phyloP scores from a whole-genome alignment of 139 green algal species.

The Micromonas commoda region DNA sequence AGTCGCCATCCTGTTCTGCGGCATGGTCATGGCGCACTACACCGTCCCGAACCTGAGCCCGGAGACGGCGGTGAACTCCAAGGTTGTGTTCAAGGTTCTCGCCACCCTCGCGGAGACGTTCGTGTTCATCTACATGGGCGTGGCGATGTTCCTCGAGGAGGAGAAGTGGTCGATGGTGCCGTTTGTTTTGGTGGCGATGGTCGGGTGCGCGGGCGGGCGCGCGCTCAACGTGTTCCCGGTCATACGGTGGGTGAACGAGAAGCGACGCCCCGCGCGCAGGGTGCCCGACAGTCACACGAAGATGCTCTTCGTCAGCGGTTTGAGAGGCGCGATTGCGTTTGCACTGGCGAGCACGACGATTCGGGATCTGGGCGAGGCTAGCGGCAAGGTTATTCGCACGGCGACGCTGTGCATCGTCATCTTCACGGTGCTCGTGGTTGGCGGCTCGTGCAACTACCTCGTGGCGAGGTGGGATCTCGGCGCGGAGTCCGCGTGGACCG shows the following conservation, averaged over 20 bases:
- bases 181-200: slow-evolving; percentile 13
- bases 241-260: slow-evolving; percentile 26
- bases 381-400: background rate
- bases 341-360: slow-evolving; percentile 28
- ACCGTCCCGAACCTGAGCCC: slow-evolving; percentile 55
- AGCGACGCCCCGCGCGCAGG: background rate
- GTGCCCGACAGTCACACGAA: background rate
- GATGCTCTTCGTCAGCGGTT: slow-evolving; percentile 30
- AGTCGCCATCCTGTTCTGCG: slow-evolving; percentile 73
- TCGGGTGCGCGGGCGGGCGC: slow-evolving; percentile 7
- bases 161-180: background rate
- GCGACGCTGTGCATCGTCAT: background rate
- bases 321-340: slow-evolving; percentile 44
- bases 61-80: slow-evolving; percentile 41
- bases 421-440: background rate
- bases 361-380: background rate
- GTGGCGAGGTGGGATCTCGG: background rate
- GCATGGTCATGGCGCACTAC: slow-evolving; percentile 70
- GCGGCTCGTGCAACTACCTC: background rate
- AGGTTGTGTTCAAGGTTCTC: slow-evolving; percentile 51
- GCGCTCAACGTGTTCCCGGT: slow-evolving; percentile 33
- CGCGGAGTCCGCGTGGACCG: background rate
- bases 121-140: slow-evolving; percentile 70
- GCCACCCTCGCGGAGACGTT: slow-evolving; percentile 65
- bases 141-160: slow-evolving; percentile 12